Evolutionary conservation across 306 rosid species (phyloP).

Genomic region (Corylus heterophylla): DNA sequence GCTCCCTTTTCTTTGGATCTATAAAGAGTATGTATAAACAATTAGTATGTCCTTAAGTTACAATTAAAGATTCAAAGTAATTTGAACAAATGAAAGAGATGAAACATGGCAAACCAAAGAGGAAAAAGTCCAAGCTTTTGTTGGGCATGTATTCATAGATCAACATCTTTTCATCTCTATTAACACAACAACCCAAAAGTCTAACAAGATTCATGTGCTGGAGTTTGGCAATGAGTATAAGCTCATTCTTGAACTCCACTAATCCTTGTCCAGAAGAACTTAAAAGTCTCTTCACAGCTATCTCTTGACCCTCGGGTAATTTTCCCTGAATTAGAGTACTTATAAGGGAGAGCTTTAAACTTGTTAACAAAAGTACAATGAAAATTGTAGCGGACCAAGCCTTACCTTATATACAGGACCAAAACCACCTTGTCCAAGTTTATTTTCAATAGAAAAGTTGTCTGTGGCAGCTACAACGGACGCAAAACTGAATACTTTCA

Average conservation of each 20-base stretch:
- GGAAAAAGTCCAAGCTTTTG: background rate
- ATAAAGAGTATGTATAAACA: background rate
- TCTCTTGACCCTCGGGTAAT: background rate
- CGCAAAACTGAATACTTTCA: background rate
- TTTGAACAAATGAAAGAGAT: background rate
- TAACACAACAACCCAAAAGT: background rate
- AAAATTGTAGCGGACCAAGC: no score
- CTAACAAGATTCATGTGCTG: background rate
- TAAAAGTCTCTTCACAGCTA: background rate
- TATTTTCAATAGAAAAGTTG: background rate
- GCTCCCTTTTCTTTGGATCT: background rate
- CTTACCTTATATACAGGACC: no score
- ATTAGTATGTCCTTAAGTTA: background rate
- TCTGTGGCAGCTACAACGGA: background rate
- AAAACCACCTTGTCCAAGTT: background rate
- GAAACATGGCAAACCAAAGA: background rate
- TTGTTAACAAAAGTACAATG: no score
- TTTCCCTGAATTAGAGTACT: background rate
- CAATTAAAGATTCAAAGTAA: background rate
- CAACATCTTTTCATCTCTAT: background rate
- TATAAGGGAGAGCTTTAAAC: no score
- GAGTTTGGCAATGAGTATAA: background rate
- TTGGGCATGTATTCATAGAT: background rate
- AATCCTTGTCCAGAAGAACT: background rate
- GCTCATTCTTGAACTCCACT: background rate